These are phyloP conservation scores for Ceratocystiopsis sp. DNA, from an alignment of 2,329 filamentous ascomycete species.

Conservation along the genomic window DNA sequence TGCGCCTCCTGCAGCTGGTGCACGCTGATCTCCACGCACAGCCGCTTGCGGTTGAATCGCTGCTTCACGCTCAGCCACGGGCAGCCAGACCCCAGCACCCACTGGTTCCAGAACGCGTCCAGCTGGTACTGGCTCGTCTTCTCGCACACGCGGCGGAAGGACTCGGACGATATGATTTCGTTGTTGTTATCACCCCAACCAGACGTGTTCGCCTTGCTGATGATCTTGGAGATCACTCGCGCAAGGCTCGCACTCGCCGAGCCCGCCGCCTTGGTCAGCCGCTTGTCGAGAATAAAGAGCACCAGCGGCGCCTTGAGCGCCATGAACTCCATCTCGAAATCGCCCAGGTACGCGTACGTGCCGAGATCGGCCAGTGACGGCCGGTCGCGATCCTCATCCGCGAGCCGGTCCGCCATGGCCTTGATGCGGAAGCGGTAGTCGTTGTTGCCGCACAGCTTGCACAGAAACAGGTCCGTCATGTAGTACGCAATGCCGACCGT, in stretches of 20 bases:
- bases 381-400: constrained; percentile 63
- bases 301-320: constrained; percentile 78
- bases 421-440: constrained; percentile 88
- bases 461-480: constrained; percentile 89
- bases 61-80: constrained; percentile 76
- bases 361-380: constrained; percentile 74
- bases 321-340: constrained; percentile 81
- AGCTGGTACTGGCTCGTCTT: constrained; percentile 66
- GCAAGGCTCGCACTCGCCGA: constrained; percentile 54
- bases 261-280: constrained; percentile 74
- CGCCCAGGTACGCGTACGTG: constrained; percentile 57
- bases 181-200: constrained; percentile 34
- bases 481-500: constrained; percentile 82
- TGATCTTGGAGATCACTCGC: constrained; percentile 69
- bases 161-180: constrained; percentile 54
- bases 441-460: constrained; percentile 80
- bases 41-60: constrained; percentile 91
- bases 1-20: constrained; percentile 53
- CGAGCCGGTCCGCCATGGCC: constrained; percentile 61
- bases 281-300: constrained; percentile 82
- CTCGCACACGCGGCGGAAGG: constrained; percentile 72
- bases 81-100: constrained; percentile 77
- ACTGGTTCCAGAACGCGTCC: constrained; percentile 85
- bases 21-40: constrained; percentile 85
- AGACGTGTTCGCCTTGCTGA: constrained; percentile 57